These are phyloP conservation scores for Microbotryomycetes sp. DNA, from an alignment of 1,284 basidiomycete genomes.

Conservation along the genomic window DNA sequence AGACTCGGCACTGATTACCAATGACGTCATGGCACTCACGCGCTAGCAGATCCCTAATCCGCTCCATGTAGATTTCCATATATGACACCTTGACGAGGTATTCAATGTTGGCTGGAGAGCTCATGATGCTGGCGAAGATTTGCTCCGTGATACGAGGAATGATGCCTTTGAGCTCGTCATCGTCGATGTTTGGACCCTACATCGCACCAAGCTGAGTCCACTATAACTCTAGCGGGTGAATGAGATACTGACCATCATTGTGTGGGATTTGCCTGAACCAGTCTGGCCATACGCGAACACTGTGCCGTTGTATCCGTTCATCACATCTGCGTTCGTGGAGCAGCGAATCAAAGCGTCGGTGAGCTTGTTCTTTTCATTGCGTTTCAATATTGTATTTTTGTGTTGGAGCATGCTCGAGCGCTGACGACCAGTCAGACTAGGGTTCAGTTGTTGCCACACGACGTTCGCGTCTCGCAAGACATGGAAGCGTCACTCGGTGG, in stretches of 20 bases:
- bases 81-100: conserved; percentile 99
- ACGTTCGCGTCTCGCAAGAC: too few relatives aligned
- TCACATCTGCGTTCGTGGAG: conserved; percentile 63
- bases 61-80: conserved; percentile 99
- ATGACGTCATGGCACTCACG: conserved; percentile 56
- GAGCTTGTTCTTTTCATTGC: not conserved
- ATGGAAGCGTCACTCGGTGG: too few relatives aligned
- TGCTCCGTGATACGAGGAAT: conserved; percentile 98
- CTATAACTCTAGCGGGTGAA: not conserved
- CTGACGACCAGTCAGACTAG: not conserved
- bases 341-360: too few relatives aligned
- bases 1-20: conserved; percentile 1
- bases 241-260: conserved; percentile 71
- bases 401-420: not conserved
- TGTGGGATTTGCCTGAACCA: conserved; percentile 52
- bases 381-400: too few relatives aligned
- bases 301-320: conserved; percentile 93
- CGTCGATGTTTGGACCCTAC: conserved; percentile 94
- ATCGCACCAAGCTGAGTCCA: not conserved
- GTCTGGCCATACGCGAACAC: conserved; percentile 99
- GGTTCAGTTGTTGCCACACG: not conserved
- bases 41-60: conserved; percentile 88
- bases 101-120: conserved; percentile 90
- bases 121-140: conserved; percentile 95
- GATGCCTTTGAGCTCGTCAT: conserved; percentile 82